Evolutionary conservation across 2,329 filamentous ascomycete species (phyloP).

Genomic region (Aspergillus japonicus): DNA sequence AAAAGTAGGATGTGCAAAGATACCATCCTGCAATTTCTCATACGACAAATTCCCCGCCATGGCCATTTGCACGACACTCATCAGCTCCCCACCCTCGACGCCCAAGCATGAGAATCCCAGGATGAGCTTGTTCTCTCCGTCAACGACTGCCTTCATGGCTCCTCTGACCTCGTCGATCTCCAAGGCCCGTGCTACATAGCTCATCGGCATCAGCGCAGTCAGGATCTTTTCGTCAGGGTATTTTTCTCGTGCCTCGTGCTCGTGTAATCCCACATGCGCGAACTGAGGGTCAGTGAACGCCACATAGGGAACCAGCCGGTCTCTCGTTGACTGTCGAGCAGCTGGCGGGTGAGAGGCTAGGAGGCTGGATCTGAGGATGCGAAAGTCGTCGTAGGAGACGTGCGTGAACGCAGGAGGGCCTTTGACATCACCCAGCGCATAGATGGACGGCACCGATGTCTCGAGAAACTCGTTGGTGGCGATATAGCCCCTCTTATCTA

Average conservation of each 20-base stretch:
- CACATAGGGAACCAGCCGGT: conserved; percentile 6
- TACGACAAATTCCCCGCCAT: conserved; percentile 8
- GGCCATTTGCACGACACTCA: conserved; percentile 9
- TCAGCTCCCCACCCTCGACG: conserved; percentile 9
- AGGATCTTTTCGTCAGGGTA: background rate
- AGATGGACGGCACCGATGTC: conserved; percentile 5
- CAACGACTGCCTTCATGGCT: conserved; percentile 9
- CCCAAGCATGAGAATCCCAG: conserved; percentile 8
- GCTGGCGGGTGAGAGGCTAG: background rate
- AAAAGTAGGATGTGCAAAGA: conserved; percentile 5
- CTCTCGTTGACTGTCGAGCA: background rate
- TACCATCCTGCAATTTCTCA: conserved; percentile 1
- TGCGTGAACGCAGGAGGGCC: conserved; percentile 11
- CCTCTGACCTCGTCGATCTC: conserved; percentile 7
- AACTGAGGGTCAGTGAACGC: conserved; percentile 11
- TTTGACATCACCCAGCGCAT: conserved; percentile 8
- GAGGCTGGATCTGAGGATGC: background rate
- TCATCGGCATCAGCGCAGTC: conserved; percentile 8
- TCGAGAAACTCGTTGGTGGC: background rate
- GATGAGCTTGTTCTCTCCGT: conserved; percentile 1
- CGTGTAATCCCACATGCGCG: conserved; percentile 8
- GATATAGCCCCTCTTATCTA: background rate
- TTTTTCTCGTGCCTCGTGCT: conserved; percentile 6
- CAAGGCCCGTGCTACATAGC: conserved; percentile 8
- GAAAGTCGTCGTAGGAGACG: conserved; percentile 10